phyloP scores from a whole-genome alignment of 768 basidiomycete genomes.

The Agrocybe chaxingu region DNA sequence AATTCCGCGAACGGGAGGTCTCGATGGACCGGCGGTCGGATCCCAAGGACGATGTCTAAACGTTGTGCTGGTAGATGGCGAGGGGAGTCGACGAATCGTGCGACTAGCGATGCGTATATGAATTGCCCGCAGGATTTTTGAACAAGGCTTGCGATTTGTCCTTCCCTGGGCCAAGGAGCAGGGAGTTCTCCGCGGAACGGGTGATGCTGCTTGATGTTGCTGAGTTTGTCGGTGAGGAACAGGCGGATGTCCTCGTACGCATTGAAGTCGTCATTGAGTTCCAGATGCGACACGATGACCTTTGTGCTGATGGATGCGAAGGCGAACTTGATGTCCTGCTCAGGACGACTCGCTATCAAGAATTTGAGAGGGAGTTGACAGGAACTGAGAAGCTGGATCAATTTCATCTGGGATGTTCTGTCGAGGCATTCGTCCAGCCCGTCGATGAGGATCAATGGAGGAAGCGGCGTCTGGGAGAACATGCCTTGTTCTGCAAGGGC shows the following conservation, averaged over 20 bases:
- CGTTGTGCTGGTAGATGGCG: slow-evolving; percentile 7
- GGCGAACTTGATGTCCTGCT: slow-evolving; percentile 3
- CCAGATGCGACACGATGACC: neutral
- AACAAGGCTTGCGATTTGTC: slow-evolving; percentile 7
- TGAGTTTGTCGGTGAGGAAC: slow-evolving; percentile 8
- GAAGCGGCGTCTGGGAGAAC: neutral
- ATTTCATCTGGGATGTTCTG: slow-evolving; percentile 3
- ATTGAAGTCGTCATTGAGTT: slow-evolving; percentile 10
- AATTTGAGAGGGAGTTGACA: slow-evolving; percentile 2
- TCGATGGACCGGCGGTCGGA: neutral
- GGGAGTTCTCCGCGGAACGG: slow-evolving; percentile 4
- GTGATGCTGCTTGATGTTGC: slow-evolving; percentile 7
- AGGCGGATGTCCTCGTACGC: slow-evolving; percentile 12
- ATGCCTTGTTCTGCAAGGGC: neutral
- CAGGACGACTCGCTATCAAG: slow-evolving; percentile 14
- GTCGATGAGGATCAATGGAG: slow-evolving; percentile 12
- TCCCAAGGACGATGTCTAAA: slow-evolving; percentile 10
- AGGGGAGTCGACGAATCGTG: slow-evolving; percentile 9
- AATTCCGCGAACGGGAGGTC: slow-evolving; percentile 12
- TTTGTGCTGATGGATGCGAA: neutral
- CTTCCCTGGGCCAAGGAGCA: slow-evolving; percentile 12
- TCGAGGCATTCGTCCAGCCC: slow-evolving; percentile 14
- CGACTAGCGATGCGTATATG: slow-evolving; percentile 14
- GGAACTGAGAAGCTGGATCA: neutral
- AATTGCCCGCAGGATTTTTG: slow-evolving; percentile 16